Conservation (phyloP, 1,284 basidiomycete species). For the Cutaneotrichosporon cutaneum region DNA sequence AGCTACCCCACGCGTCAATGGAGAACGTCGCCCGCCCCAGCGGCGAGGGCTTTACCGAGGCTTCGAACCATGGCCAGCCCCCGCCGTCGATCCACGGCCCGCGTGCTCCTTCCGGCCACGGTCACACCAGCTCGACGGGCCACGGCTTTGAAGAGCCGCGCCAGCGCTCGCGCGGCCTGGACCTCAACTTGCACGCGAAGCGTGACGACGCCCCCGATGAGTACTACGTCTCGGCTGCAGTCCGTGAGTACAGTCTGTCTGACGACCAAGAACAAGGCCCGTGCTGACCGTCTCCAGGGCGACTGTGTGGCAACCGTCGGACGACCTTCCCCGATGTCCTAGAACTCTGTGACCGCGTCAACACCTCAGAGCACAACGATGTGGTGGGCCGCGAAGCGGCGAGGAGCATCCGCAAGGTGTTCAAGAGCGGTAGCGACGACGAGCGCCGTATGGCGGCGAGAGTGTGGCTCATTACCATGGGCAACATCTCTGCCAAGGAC, state of each 20-base stretch:
- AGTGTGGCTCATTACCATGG: constrained; percentile 50
- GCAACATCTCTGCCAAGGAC: constrained; percentile 36
- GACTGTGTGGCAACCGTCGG: constrained; percentile 35
- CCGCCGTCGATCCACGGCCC: neutral
- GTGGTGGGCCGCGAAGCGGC: constrained; percentile 48
- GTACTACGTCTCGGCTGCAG: constrained; percentile 39
- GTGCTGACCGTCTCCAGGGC: constrained; percentile 24
- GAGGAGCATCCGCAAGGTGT: constrained; percentile 46
- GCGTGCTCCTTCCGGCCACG: constrained; percentile 14
- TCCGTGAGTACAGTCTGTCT: constrained; percentile 33
- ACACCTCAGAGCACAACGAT: constrained; percentile 42
- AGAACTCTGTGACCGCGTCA: constrained; percentile 48
- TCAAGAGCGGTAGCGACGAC: constrained; percentile 46
- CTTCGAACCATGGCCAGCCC: neutral
- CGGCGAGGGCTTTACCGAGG: constrained; percentile 25
- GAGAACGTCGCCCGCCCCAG: constrained; percentile 21
- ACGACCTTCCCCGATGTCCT: constrained; percentile 40
- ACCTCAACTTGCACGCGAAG: neutral
- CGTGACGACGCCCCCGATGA: constrained; percentile 14
- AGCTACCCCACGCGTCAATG: neutral
- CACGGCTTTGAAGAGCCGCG: constrained; percentile 18
- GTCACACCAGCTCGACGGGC: constrained; percentile 25
- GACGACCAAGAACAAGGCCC: neutral
- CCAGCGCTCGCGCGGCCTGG: neutral
- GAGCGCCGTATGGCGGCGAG: constrained; percentile 45